A percentile compares a stretch with the other conserved stretches of the same genome.
These are phyloP conservation scores for Lathyrus sativus DNA, from an alignment of 306 rosid genomes.

Conservation along the genomic window DNA sequence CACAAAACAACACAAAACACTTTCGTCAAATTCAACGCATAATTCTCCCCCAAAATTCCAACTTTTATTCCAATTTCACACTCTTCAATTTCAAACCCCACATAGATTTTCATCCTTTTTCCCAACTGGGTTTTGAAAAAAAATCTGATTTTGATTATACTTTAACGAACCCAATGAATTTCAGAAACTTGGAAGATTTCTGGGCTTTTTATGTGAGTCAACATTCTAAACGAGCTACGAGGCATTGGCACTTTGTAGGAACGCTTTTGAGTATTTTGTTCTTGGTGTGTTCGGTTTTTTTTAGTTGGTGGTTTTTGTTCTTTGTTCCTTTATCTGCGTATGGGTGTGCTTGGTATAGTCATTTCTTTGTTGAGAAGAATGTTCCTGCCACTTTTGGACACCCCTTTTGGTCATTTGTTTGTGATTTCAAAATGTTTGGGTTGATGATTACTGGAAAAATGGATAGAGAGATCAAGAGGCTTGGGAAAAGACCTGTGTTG, in stretches of 20 bases:
- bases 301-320: slow-evolving; percentile 82
- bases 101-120: slow-evolving; percentile 10
- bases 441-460: slow-evolving; percentile 88
- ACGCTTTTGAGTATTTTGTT: slow-evolving; percentile 62
- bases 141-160: slow-evolving; percentile 37
- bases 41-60: slow-evolving; percentile 6
- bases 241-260: slow-evolving; percentile 93
- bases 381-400: slow-evolving; percentile 86
- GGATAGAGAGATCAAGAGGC: slow-evolving; percentile 99
- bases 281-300: slow-evolving; percentile 57
- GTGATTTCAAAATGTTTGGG: slow-evolving; percentile 92
- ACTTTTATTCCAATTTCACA: slow-evolving; percentile 17
- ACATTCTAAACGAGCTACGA: slow-evolving; percentile 83
- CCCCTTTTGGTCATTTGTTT: slow-evolving; percentile 87
- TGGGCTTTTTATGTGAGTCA: slow-evolving; percentile 91
- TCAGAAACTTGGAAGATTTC: slow-evolving; percentile 91
- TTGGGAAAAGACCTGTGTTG: slow-evolving; percentile 90
- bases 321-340: slow-evolving; percentile 78
- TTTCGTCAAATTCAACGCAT: slow-evolving; percentile 6
- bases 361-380: slow-evolving; percentile 88
- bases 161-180: slow-evolving; percentile 61
- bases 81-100: slow-evolving; percentile 29
- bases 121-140: slow-evolving; percentile 30
- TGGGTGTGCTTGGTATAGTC: slow-evolving; percentile 97
- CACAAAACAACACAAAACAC: slow-evolving; percentile 6